phyloP scores from a whole-genome alignment of 129 eudicot species.

The Rutidosis leptorrhynchoides region DNA sequence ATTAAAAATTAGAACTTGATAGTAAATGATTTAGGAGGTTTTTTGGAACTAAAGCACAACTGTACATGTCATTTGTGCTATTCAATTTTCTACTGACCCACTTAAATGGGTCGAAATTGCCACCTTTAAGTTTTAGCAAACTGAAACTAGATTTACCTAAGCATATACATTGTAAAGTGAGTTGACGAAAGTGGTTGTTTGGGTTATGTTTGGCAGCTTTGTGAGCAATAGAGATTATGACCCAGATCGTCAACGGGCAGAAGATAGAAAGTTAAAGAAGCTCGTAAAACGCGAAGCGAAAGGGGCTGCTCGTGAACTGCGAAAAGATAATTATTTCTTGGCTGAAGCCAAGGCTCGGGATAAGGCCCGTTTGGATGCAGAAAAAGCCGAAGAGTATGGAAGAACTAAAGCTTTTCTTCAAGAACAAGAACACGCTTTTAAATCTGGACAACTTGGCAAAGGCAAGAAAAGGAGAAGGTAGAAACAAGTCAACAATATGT shows the following conservation, averaged over 20 bases:
- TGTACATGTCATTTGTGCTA: no score
- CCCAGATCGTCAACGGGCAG: constrained; percentile 88
- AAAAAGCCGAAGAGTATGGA: constrained; percentile 74
- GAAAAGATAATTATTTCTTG: constrained; percentile 85
- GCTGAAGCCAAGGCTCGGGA: constrained; percentile 64
- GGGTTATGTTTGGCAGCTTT: constrained; percentile 47
- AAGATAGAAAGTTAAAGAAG: constrained; percentile 58
- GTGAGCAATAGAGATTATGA: constrained; percentile 94
- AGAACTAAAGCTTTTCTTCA: constrained; percentile 81
- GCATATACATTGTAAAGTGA: background rate
- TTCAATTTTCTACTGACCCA: background rate
- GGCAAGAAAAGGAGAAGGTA: constrained; percentile 60
- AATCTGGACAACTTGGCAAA: constrained; percentile 94
- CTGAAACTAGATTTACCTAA: background rate
- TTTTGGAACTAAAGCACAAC: background rate
- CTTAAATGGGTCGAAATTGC: background rate
- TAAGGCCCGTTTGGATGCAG: constrained; percentile 59
- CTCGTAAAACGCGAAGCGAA: constrained; percentile 59
- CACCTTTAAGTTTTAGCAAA: background rate
- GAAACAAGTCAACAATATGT: no score
- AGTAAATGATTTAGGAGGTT: no score
- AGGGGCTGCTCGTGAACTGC: constrained; percentile 80
- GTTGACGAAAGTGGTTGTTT: background rate
- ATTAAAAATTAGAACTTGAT: no score
- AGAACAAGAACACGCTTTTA: constrained; percentile 95